phyloP scores from a whole-genome alignment of 1,284 basidiomycete genomes.

The Ustilago cynodontis region DNA sequence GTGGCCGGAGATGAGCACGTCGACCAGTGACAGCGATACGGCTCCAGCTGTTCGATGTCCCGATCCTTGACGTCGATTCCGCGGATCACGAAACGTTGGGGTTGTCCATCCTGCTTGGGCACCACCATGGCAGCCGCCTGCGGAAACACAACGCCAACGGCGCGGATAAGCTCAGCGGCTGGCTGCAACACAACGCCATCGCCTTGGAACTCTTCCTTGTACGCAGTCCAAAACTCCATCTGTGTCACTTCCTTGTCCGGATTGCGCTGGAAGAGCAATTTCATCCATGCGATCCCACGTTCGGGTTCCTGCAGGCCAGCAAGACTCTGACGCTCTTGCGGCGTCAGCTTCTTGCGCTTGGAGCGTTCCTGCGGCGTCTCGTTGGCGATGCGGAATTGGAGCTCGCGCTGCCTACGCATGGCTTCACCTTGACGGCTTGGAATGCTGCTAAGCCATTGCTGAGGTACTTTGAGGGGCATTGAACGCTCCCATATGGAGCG shows the following conservation, averaged over 20 bases:
- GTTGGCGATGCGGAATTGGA: conserved; percentile 27
- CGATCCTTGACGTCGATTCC: conserved; percentile 74
- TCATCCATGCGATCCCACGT: conserved; percentile 74
- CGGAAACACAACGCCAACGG: conserved; percentile 81
- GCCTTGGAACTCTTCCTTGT: conserved; percentile 75
- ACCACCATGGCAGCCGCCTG: conserved; percentile 85
- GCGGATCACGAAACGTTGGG: conserved; percentile 79
- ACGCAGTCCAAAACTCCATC: conserved; percentile 89
- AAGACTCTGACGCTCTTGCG: conserved; percentile 40
- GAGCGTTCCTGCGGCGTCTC: conserved; percentile 51
- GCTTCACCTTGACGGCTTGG: conserved; percentile 25
- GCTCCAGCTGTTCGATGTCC: conserved; percentile 41
- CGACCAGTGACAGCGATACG: conserved; percentile 57
- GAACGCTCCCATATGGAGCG: conserved; percentile 61
- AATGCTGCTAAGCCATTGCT: conserved; percentile 32
- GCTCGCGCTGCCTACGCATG: conserved; percentile 41
- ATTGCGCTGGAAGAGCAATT: conserved; percentile 79
- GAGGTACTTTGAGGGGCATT: conserved; percentile 36
- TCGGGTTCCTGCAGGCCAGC: conserved; percentile 57
- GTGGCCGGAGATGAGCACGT: conserved; percentile 54
- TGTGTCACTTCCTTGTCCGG: conserved; percentile 83
- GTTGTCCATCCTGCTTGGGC: conserved; percentile 75
- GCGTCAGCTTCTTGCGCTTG: conserved; percentile 46
- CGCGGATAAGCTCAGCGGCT: conserved; percentile 88
- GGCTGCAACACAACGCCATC: conserved; percentile 76